Base-by-base conservation (phyloP, 306 rosid genomes). In the Cucumis melo region DNA sequence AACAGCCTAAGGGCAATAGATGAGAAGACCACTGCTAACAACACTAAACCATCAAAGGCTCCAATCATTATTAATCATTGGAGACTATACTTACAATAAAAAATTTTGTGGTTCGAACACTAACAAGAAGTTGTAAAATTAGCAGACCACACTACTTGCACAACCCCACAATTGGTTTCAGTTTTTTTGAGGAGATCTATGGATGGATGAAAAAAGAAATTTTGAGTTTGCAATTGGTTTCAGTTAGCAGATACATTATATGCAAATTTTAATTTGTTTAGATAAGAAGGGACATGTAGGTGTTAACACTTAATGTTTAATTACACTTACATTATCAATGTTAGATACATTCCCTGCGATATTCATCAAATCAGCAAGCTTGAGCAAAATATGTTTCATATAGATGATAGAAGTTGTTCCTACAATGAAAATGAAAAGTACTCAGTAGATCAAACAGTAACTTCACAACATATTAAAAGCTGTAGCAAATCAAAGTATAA, bases 281-380 rank as follows among this genome's bases (percentile, higher is more conserved):
- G 50, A 12, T 65, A 65, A 63, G 24, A 63, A 63, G 19, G 42
- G 42, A 21, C 51, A 20, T 67, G 74, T 6, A 42, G 14, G 21
- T 68, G 20, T 23, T 7, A 46, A 70, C 1, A 23, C 29, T 15
- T 8, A 70, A 46, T 68, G 38, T 44, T 44, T 46, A 13, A 70
- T 46, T 32, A 72, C 59, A 72, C 76, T 72, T 72, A 72, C 76
- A 48, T 86, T 84, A 80, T 86, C 82, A 29, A 74, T 54, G 27
- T 80, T 73, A 75, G 76, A 78, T 71, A 78, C 78, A 72, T 82
- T 86, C 71, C 81, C 85, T 16, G 63, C 62, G 53, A 74, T 77
- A 55, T 53, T 87, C 91, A 88, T 89, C 80, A 81, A 82, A 78
- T 87, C 88, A 77, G 93, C 91, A 77, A 94, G 93, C 83, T 85